phyloP scores from a whole-genome alignment of 176 grass and related monocot species.

The Saccharum officinarum region DNA sequence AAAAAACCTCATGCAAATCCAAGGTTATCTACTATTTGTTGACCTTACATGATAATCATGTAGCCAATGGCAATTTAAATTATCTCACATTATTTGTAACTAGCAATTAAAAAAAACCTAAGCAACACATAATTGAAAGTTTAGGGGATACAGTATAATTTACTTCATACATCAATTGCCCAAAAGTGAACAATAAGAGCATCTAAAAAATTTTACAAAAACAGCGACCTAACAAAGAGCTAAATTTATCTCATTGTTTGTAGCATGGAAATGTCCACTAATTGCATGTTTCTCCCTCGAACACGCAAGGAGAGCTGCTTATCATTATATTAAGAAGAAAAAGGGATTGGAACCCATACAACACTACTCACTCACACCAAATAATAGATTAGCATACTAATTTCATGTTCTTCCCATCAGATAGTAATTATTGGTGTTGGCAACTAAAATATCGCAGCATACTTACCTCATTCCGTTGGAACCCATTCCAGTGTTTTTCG shows the following conservation, averaged over 20 bases:
- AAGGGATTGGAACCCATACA: neutral
- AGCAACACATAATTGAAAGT: neutral
- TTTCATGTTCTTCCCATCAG: constrained; percentile 4
- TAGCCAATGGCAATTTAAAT: neutral
- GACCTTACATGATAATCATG: neutral
- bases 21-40: neutral
- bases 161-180: neutral
- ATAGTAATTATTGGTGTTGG: neutral
- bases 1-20: neutral
- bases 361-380: neutral
- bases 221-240: neutral
- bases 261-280: constrained; percentile 8
- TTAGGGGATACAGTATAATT: neutral
- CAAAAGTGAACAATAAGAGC: neutral
- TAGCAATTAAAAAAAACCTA: neutral
- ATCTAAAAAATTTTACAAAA: neutral
- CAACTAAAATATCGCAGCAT: constrained; percentile 8
- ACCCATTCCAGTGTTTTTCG: constrained; percentile 33
- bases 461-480: constrained; percentile 49
- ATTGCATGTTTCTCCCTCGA: neutral
- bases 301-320: neutral
- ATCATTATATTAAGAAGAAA: neutral
- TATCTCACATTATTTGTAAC: neutral
- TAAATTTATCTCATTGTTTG: neutral
- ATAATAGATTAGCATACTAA: neutral